Evolutionary conservation across 1,284 basidiomycete genomes (phyloP), one percentile per base, ranked within the genome.

Genomic region (Moesziomyces parantarcticus): DNA sequence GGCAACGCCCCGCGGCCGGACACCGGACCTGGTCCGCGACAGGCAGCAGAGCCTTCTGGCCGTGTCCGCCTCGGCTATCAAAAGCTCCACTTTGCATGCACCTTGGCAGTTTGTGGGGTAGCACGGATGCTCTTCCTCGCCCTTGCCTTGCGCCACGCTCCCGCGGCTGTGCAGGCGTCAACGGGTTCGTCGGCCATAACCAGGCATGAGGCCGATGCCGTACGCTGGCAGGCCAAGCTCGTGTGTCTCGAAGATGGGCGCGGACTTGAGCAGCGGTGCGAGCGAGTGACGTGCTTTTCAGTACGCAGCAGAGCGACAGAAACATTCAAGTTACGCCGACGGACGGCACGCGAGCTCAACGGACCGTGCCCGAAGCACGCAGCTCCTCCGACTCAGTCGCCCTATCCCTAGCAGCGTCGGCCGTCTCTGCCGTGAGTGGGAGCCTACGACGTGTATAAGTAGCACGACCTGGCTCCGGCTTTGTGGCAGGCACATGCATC

Each of bases 1-100:
- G 63, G 63, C 18, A 21, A 50, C 18, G 7, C 13, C 9, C 63
- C 57, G 63, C 57, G 63, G 63, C 34, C 63, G 63, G 63, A 34
- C 45, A 44, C 57, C 57, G 29, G 29, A 29, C 29, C 8, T 29
- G 29, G 57, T 49, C 63, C 57, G 57, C 29, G 23, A 51, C 7
- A 14, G 41, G 26, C 18, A 26, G 26, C 36, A 14, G 49, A n/a
- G n/a, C n/a, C 41, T 29, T 29, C 6, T 29, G 29, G 29, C 9
- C 29, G 8, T 6, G 29, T 29, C 29, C 29, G 29, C 29, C 29
- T 29, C 48, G 32, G 47, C 40, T 57, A 47, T 50, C 47, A 34
- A 50, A 57, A 23, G n/a, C 52, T 42, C 57, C 57, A 58, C 44
- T 50, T 29, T 29, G 29, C 29, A 29, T 29, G 29, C 29, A 29